Percentiles rank a stretch among this genome's conserved stretches.
Evolutionary conservation across 805 yeast species (phyloP).

Genomic region (Candida quercuum): DNA sequence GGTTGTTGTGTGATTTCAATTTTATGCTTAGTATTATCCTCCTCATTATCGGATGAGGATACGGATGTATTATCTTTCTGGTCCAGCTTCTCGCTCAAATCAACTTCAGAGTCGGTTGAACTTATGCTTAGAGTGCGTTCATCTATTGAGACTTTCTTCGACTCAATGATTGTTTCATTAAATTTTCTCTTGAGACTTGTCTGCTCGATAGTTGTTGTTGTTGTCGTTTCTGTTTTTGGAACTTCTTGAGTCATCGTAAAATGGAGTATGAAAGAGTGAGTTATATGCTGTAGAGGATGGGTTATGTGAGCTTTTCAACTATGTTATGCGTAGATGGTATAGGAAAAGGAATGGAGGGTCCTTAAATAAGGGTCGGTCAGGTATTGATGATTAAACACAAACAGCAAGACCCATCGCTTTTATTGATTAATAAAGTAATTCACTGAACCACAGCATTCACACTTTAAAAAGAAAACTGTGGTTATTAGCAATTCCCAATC

Average conservation of each 20-base stretch:
- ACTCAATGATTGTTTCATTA: neutral
- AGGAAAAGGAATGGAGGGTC: neutral
- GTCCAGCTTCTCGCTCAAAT: conserved; percentile 17
- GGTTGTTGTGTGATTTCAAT: conserved; percentile 1
- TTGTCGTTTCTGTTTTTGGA: neutral
- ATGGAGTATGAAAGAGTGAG: neutral
- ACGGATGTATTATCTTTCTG: neutral
- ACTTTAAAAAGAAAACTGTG: conserved; percentile 1
- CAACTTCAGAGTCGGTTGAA: conserved; percentile 18
- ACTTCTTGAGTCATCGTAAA: neutral
- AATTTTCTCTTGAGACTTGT: conserved; percentile 16
- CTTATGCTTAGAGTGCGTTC: conserved; percentile 19
- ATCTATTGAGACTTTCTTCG: conserved; percentile 3
- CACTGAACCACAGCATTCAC: too few species aligned
- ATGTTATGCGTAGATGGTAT: too few species aligned
- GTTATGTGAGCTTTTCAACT: neutral
- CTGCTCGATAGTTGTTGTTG: neutral
- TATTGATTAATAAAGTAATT: neutral
- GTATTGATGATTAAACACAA: neutral
- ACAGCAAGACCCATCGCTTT: neutral
- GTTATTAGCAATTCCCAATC: neutral
- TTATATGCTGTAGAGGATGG: neutral
- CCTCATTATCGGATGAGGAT: conserved; percentile 6
- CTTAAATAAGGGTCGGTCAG: neutral
- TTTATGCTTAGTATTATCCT: neutral